phyloP scores from a whole-genome alignment of 805 yeast species.

The Teunomyces aglyptinius region DNA sequence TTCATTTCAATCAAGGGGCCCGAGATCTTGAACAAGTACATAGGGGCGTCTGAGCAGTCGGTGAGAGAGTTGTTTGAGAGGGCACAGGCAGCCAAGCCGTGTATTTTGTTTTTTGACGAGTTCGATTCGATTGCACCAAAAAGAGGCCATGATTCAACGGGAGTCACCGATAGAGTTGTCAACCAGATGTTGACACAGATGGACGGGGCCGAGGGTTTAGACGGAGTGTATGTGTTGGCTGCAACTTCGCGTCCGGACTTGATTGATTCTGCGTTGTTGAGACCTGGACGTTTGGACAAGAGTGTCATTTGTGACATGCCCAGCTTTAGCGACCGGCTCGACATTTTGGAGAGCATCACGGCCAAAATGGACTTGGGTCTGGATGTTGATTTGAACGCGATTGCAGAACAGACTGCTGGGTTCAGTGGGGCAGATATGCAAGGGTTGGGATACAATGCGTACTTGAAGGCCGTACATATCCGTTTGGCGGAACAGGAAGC shows the following conservation, averaged over 20 bases:
- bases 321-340: slow-evolving; percentile 61
- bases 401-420: slow-evolving; percentile 67
- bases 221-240: slow-evolving; percentile 94
- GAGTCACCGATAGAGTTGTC: slow-evolving; percentile 96
- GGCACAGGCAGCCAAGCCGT: slow-evolving; percentile 93
- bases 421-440: slow-evolving; percentile 95
- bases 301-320: slow-evolving; percentile 91
- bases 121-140: slow-evolving; percentile 97
- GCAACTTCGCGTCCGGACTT: slow-evolving; percentile 96
- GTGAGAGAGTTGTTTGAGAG: slow-evolving; percentile 90
- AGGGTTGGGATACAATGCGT: slow-evolving; percentile 88
- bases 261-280: slow-evolving; percentile 87
- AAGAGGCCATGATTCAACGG: slow-evolving; percentile 96
- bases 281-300: slow-evolving; percentile 96
- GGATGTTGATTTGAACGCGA: slow-evolving; percentile 48
- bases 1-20: slow-evolving; percentile 95
- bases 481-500: slow-evolving; percentile 52
- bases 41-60: slow-evolving; percentile 95
- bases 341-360: slow-evolving; percentile 61
- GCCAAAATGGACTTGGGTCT: slow-evolving; percentile 56
- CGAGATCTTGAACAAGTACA: slow-evolving; percentile 89
- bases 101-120: slow-evolving; percentile 90
- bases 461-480: slow-evolving; percentile 78
- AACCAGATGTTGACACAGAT: slow-evolving; percentile 95
- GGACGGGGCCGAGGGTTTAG: slow-evolving; percentile 97